These are phyloP conservation scores for Ophiostoma australiae DNA, from an alignment of 2,329 filamentous ascomycete genomes.

Conservation along the genomic window DNA sequence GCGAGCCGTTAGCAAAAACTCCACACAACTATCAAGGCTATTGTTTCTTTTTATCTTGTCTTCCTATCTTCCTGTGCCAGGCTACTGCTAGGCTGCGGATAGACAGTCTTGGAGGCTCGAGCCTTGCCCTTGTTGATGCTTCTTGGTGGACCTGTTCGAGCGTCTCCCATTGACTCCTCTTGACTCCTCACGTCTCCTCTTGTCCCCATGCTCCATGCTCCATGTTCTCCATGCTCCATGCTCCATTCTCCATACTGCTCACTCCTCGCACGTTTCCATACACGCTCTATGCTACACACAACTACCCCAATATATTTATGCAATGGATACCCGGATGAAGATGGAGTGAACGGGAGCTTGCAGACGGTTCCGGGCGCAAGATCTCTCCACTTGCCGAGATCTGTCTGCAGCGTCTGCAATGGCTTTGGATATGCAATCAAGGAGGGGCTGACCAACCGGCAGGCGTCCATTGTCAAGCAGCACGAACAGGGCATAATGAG, in stretches of 20 bases:
- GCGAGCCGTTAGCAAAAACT: slow-evolving; percentile 2
- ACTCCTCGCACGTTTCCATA: neutral
- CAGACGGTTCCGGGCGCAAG: neutral
- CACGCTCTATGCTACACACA: neutral
- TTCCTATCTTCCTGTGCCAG: neutral
- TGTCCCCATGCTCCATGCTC: neutral
- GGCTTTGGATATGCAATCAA: neutral
- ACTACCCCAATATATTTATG: neutral
- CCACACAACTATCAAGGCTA: neutral
- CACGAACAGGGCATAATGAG: too few species aligned
- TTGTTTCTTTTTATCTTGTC: neutral
- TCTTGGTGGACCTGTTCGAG: neutral
- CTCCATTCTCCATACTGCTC: too few species aligned
- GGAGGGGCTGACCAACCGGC: neutral
- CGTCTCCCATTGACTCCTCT: neutral
- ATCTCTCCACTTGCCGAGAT: neutral
- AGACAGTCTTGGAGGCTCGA: neutral
- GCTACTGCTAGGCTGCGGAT: neutral
- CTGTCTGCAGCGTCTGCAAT: neutral
- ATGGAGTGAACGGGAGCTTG: neutral
- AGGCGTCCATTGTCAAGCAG: neutral
- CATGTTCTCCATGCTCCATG: too few species aligned
- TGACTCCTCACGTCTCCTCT: neutral
- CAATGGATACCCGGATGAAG: neutral
- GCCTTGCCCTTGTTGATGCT: neutral